These are phyloP conservation scores for Hansfordia pulvinata DNA, from an alignment of 2,329 filamentous ascomycete species.

Conservation along the genomic window DNA sequence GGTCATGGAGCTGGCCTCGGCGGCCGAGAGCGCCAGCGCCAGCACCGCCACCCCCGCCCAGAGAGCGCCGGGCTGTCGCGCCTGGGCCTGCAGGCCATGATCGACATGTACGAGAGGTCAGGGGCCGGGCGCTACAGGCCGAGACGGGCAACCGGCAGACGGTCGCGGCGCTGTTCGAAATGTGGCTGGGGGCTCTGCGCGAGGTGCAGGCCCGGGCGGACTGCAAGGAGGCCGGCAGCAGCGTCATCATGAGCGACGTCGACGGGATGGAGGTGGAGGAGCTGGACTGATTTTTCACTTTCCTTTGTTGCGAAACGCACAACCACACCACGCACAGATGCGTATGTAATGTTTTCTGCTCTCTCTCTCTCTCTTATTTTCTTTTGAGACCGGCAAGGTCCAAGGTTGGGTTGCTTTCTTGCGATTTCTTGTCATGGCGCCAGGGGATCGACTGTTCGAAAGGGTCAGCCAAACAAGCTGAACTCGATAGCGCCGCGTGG, in stretches of 20 bases:
- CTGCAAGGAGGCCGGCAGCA: conserved; percentile 7
- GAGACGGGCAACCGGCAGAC: conserved; percentile 13
- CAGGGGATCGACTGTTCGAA: neutral
- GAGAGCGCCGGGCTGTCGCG: conserved; percentile 32
- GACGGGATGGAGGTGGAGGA: conserved; percentile 7
- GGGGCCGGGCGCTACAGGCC: conserved; percentile 27
- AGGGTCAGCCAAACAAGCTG: neutral
- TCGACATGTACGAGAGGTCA: conserved; percentile 42
- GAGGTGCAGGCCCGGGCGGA: conserved; percentile 27
- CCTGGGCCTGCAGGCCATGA: conserved; percentile 46
- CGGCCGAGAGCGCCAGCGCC: conserved; percentile 16
- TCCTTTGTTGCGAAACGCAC: neutral
- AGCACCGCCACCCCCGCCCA: conserved; percentile 8
- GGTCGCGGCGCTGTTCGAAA: conserved; percentile 27
- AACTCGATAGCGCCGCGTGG: neutral
- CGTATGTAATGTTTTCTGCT: too few relatives aligned
- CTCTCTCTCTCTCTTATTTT: too few relatives aligned
- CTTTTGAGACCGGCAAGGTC: too few relatives aligned
- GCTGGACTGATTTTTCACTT: neutral
- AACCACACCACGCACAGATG: neutral
- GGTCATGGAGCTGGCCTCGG: conserved; percentile 32
- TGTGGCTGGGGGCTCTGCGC: conserved; percentile 36
- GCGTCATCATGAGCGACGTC: conserved; percentile 15
- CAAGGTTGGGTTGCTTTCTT: too few relatives aligned
- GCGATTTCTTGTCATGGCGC: neutral